These are phyloP conservation scores for Geosmithia morbida DNA, from an alignment of 2,329 filamentous ascomycete species.

Conservation along the genomic window DNA sequence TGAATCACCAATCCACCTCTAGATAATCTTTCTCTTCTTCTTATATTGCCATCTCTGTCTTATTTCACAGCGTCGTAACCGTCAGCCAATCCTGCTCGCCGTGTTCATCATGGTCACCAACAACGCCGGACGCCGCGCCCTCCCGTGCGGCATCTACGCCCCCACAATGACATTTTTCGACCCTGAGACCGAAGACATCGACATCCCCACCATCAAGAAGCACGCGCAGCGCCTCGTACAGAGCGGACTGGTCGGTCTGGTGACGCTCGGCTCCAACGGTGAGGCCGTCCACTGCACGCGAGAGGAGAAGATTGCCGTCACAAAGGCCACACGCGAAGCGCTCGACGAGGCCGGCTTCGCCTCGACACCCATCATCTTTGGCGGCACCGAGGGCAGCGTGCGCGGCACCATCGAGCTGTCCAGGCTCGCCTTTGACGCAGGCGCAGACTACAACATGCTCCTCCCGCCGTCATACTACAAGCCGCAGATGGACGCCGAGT, in stretches of 20 bases:
- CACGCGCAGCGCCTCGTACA: slow-evolving; percentile 66
- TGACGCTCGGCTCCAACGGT: slow-evolving; percentile 82
- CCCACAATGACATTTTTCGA: slow-evolving; percentile 89
- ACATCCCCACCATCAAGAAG: slow-evolving; percentile 64
- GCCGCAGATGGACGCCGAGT: slow-evolving; percentile 57
- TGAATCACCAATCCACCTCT: too few species aligned
- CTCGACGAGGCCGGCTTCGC: slow-evolving; percentile 68
- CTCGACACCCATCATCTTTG: slow-evolving; percentile 66
- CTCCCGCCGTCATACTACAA: slow-evolving; percentile 79
- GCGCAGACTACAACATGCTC: slow-evolving; percentile 67
- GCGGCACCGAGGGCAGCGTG: slow-evolving; percentile 69
- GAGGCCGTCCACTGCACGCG: slow-evolving; percentile 75
- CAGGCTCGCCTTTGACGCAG: slow-evolving; percentile 49
- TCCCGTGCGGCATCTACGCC: slow-evolving; percentile 74
- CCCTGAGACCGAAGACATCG: slow-evolving; percentile 69
- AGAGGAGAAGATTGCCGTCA: slow-evolving; percentile 63
- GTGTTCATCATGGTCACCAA: slow-evolving; percentile 1
- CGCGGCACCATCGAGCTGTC: slow-evolving; percentile 65
- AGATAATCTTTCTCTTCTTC: too few species aligned
- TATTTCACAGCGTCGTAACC: not conserved
- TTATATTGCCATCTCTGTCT: not conserved
- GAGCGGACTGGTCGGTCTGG: slow-evolving; percentile 67
- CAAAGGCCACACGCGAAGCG: slow-evolving; percentile 64
- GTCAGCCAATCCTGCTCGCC: too few species aligned
- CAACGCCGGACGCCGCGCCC: slow-evolving; percentile 29